Evolutionary conservation across 208 protist genomes (phyloP).

Genomic region (Leishmania amazonensis): DNA sequence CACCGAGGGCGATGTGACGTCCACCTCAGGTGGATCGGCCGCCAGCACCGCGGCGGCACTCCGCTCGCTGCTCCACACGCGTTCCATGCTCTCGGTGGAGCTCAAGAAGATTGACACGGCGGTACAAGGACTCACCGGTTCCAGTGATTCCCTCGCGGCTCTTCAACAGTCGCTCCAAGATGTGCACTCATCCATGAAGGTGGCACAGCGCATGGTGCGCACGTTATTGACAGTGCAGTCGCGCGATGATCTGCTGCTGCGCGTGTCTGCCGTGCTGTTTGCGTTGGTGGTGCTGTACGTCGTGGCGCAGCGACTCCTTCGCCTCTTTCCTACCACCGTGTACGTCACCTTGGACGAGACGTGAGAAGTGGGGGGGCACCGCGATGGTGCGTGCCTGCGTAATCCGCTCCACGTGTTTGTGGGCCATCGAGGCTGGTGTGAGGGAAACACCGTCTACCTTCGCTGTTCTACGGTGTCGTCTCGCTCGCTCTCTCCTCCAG

Average conservation of each 20-base stretch:
- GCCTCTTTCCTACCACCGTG: conserved; percentile 64
- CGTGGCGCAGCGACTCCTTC: conserved; percentile 63
- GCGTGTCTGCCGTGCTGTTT: conserved; percentile 60
- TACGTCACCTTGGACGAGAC: conserved; percentile 33
- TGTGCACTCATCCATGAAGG: conserved; percentile 67
- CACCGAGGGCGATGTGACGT: conserved; percentile 11
- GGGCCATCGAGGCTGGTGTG: not conserved
- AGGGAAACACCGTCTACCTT: not conserved
- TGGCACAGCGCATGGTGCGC: conserved; percentile 58
- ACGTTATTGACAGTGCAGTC: conserved; percentile 65
- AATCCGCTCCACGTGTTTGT: not conserved
- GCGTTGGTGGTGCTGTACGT: conserved; percentile 66
- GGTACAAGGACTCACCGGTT: conserved; percentile 53
- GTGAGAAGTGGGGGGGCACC: not conserved
- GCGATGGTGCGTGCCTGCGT: not conserved
- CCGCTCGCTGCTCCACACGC: conserved; percentile 75
- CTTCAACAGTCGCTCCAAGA: conserved; percentile 64
- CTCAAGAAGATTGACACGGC: conserved; percentile 75
- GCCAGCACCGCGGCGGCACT: conserved; percentile 55
- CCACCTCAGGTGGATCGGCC: conserved; percentile 15
- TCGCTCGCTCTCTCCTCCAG: not conserved
- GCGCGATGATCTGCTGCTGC: conserved; percentile 64
- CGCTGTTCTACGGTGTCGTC: not conserved
- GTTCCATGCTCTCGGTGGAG: conserved; percentile 70
- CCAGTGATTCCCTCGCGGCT: conserved; percentile 42